phyloP scores from a whole-genome alignment of 1,139 yeast species.

The Saccharomycopsis crataegensis region DNA sequence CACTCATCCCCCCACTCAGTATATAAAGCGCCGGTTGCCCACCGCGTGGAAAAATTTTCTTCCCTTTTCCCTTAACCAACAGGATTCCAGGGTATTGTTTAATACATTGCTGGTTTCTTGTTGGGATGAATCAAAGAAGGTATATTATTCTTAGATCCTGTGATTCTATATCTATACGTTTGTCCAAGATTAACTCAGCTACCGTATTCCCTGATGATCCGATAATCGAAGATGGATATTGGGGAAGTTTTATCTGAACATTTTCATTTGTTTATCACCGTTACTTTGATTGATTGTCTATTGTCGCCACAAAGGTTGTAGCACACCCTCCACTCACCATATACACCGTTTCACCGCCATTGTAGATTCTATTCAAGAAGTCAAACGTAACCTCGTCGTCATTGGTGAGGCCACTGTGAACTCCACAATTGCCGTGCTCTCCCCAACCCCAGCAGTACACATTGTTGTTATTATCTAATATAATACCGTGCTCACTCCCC shows the following conservation, averaged over 20 bases:
- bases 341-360: conserved; percentile 18
- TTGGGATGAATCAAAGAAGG: not conserved
- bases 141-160: not conserved
- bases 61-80: too few species aligned
- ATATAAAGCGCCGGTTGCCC: too few species aligned
- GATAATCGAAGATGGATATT: conserved; percentile 47
- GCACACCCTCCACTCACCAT: conserved; percentile 37
- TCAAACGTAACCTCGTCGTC: conserved; percentile 33
- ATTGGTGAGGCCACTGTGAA: conserved; percentile 23
- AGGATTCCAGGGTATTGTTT: too few species aligned
- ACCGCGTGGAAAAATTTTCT: too few species aligned
- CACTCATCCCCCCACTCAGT: too few species aligned
- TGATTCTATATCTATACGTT: conserved; percentile 41
- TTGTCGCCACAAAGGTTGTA: conserved; percentile 33
- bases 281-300: not conserved
- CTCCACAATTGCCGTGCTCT: conserved; percentile 95
- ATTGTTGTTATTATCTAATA: conserved; percentile 27
- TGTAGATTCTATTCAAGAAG: conserved; percentile 34
- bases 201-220: conserved; percentile 1
- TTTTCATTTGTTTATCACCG: conserved; percentile 22
- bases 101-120: too few species aligned
- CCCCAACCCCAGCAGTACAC: conserved; percentile 97
- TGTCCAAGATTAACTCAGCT: conserved; percentile 58
- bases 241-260: conserved; percentile 78
- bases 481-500: conserved; percentile 87